Evolutionary conservation across 495 filamentous ascomycete genomes (phyloP), one percentile per base, ranked within the genome.

Genomic region (Arthonia radiata): DNA sequence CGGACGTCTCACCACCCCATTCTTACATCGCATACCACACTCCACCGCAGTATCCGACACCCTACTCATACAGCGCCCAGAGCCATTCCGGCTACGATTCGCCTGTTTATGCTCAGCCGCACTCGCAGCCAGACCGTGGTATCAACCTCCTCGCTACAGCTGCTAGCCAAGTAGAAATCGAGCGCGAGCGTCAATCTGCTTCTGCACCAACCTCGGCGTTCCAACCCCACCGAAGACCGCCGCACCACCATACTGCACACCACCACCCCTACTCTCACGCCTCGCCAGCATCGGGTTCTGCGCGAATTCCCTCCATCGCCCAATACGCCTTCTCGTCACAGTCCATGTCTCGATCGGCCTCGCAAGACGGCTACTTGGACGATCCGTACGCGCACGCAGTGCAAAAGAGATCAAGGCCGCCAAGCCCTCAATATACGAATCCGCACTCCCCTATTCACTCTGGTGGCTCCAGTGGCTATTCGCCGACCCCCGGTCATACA

Each of bases 381-480:
- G 59, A 71, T 35, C 61, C 64, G 14, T 79, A 75, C 34, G 56
- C 47, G n/a, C 64, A 72, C 22, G 66, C 77, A 19, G 64, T 70
- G 30, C 65, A 69, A 17, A 92, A 92, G 56, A 67, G 75, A 24
- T 92, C 82, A 29, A 57, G 86, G 30, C 86, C 86, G 19, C 80
- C 77, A 45, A 91, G 89, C 3, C 89, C 86, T 10, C 72, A 79
- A 47, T 92, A 80, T 22, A 94, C 86, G 3, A 83, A 82, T 13
- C 86, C 86, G 15, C 89, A 83, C 15, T 94, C 86, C 2, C 86
- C 86, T n/a, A 92, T 79, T 17, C 94, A 92, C 53, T 92, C 86
- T 4, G 77, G 92, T 49, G 83, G 89, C 53, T 92, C 82, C n/a
- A n/a, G n/a, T n/a, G n/a, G n/a, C 5, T 65, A 79, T 14, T 94